Conservation (phyloP, 176 grass and related monocot species). For the Zoysia japonica region DNA sequence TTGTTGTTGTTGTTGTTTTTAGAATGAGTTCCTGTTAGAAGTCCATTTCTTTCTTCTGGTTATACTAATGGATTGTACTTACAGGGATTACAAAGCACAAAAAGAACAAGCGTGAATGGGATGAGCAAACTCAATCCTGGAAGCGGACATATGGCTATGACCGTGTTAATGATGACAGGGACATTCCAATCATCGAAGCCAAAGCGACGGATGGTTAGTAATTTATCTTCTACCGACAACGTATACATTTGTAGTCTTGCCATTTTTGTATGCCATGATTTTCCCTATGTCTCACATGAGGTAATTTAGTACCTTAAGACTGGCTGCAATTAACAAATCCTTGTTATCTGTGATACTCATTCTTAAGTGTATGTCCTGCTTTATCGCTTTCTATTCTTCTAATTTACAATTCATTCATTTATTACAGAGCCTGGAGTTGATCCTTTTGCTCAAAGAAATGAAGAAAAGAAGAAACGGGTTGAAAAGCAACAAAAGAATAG, state of each 20-base stretch:
- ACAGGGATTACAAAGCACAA: constrained; percentile 77
- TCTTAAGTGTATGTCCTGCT: background rate
- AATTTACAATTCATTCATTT: background rate
- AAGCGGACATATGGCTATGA: constrained; percentile 87
- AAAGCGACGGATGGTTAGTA: constrained; percentile 52
- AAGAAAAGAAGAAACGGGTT: constrained; percentile 81
- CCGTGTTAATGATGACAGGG: constrained; percentile 91
- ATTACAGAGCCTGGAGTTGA: constrained; percentile 73
- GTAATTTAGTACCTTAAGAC: background rate
- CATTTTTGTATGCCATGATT: no score
- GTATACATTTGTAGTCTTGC: background rate
- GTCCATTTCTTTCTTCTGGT: background rate
- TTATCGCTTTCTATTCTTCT: constrained; percentile 2
- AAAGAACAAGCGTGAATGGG: constrained; percentile 87
- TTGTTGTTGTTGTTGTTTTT: background rate
- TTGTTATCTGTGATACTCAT: background rate
- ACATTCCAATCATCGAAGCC: constrained; percentile 80
- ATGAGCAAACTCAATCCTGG: constrained; percentile 83
- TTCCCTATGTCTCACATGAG: no score
- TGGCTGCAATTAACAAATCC: background rate
- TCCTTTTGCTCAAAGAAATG: constrained; percentile 80
- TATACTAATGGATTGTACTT: background rate
- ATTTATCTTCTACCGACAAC: background rate
- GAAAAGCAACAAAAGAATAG: constrained; percentile 93
- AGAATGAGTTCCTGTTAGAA: background rate